phyloP scores from a whole-genome alignment of 2,329 filamentous ascomycete species.

The Colletotrichum horii region DNA sequence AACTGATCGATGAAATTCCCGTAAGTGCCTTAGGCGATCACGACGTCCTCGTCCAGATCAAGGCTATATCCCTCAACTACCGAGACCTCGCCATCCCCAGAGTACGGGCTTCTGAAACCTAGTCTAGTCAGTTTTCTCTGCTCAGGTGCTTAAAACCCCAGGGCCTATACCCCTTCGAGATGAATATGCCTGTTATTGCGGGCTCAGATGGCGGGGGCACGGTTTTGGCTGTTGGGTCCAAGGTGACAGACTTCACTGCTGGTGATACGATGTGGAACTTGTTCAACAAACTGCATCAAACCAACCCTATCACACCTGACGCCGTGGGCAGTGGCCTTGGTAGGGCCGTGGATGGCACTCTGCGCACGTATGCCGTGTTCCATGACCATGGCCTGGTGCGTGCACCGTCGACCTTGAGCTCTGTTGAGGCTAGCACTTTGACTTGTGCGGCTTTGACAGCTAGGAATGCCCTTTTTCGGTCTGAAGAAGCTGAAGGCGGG shows the following conservation, averaged over 20 bases:
- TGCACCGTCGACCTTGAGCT: background rate
- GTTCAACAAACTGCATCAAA: background rate
- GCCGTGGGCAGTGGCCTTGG: background rate
- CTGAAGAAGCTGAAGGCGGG: slow-evolving; percentile 42
- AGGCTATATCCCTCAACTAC: background rate
- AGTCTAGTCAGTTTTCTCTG: fast-evolving
- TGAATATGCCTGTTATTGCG: background rate
- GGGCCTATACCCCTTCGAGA: background rate
- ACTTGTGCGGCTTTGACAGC: slow-evolving; percentile 7
- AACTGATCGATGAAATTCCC: background rate
- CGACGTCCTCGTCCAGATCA: background rate
- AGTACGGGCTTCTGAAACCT: background rate
- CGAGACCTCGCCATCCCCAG: background rate
- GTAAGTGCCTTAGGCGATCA: background rate
- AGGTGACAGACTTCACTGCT: background rate
- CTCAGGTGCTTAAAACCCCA: background rate
- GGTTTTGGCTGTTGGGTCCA: background rate
- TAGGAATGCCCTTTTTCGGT: slow-evolving; percentile 22
- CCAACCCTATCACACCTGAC: background rate
- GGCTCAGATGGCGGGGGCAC: background rate
- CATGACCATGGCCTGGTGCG: background rate
- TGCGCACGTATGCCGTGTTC: background rate
- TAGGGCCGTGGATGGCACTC: background rate
- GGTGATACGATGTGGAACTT: background rate
- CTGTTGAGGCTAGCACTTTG: background rate